phyloP scores from a whole-genome alignment of 192 early-diverging fungal species.

The Coemansia guatemalensis region DNA sequence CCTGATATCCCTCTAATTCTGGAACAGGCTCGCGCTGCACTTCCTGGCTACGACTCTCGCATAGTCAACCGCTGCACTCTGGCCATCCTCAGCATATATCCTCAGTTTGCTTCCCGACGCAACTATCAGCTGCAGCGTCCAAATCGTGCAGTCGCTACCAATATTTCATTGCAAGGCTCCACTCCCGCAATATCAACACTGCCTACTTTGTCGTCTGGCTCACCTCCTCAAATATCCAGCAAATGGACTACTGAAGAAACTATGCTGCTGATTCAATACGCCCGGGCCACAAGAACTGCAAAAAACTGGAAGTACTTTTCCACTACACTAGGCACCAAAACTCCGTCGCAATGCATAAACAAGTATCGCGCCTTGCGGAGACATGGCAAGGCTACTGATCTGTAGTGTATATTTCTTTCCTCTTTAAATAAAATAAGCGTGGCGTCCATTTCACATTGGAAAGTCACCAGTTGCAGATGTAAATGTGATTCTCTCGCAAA shows the following conservation, averaged over 20 bases:
- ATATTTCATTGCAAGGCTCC: neutral
- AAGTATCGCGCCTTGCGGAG: conserved; percentile 38
- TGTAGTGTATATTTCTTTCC: too few relatives aligned
- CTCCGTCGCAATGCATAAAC: conserved; percentile 33
- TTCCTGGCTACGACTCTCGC: conserved; percentile 2
- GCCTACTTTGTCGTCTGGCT: too few relatives aligned
- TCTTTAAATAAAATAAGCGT: too few relatives aligned
- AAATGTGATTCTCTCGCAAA: too few relatives aligned
- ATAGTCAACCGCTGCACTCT: conserved; percentile 21
- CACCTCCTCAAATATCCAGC: neutral
- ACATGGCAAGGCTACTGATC: neutral
- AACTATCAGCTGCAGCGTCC: too few relatives aligned
- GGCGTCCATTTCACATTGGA: too few relatives aligned
- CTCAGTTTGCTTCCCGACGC: conserved; percentile 19
- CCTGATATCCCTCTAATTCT: conserved; percentile 14
- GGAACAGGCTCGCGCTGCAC: conserved; percentile 8
- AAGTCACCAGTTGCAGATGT: too few relatives aligned
- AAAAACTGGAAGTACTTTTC: conserved; percentile 37
- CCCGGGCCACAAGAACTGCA: conserved; percentile 3
- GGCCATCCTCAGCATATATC: conserved; percentile 23
- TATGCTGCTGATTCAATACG: conserved; percentile 20
- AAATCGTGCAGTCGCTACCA: too few relatives aligned
- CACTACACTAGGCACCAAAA: conserved; percentile 27
- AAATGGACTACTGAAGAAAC: conserved; percentile 33
- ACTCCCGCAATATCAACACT: too few relatives aligned